phyloP scores from a whole-genome alignment of 225 moss, liverwort and hornwort species.

The Physcomitrellopsis africana region DNA sequence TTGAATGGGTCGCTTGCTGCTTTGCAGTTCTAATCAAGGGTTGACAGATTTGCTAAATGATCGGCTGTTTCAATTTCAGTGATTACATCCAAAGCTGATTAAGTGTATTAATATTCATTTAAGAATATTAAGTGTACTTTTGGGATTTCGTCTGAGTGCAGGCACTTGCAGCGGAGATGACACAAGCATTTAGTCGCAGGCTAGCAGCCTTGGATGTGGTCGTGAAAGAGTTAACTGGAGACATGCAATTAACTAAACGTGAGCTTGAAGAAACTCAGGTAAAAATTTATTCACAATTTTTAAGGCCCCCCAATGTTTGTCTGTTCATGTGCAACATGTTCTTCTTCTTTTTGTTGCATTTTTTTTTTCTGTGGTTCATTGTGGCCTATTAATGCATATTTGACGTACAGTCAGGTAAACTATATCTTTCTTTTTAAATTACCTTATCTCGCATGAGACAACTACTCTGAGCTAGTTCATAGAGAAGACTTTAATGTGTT shows the following conservation, averaged over 20 bases:
- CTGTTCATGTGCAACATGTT: constrained; percentile 18
- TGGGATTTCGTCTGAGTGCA: constrained; percentile 38
- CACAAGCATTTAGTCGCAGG: constrained; percentile 86
- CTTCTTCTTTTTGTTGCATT: constrained; percentile 8
- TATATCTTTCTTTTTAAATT: constrained; percentile 14
- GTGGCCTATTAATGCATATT: not conserved
- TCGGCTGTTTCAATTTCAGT: constrained; percentile 4
- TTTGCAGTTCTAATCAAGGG: not conserved
- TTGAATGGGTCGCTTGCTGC: not conserved
- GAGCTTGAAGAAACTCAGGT: constrained; percentile 99
- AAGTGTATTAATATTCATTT: constrained; percentile 9
- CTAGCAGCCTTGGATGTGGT: constrained; percentile 78
- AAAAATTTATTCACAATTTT: not conserved
- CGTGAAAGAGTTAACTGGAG: constrained; percentile 97
- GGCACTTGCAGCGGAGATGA: constrained; percentile 99
- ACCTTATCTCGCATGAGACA: not conserved
- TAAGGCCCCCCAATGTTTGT: constrained; percentile 22
- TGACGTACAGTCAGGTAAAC: constrained; percentile 17
- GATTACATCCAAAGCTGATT: constrained; percentile 22
- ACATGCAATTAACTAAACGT: constrained; percentile 97
- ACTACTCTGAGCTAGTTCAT: constrained; percentile 16
- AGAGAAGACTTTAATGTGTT: not conserved
- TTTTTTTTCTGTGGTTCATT: not conserved
- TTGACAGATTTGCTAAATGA: constrained; percentile 7
- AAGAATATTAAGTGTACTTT: constrained; percentile 19